Percentiles rank a stretch among this genome's conserved stretches.
phyloP scores from a whole-genome alignment of 257 asterid genomes.

The Handroanthus guayacan region DNA sequence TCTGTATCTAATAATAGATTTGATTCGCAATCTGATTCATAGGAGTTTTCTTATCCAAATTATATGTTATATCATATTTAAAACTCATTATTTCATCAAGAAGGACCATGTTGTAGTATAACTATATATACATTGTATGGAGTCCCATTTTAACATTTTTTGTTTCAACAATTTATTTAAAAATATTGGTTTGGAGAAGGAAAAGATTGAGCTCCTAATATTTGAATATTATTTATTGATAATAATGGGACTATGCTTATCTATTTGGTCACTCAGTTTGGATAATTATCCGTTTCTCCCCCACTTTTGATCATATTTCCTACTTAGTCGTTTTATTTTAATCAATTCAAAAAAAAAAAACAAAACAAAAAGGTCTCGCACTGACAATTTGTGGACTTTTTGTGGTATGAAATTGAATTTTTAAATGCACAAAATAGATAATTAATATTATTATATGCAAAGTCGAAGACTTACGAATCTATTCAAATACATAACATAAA shows the following conservation, averaged over 20 bases:
- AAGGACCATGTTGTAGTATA: too few relatives aligned
- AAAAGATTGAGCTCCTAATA: not conserved
- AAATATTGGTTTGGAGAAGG: not conserved
- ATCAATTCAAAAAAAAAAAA: not conserved
- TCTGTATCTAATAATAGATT: too few relatives aligned
- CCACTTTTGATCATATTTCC: not conserved
- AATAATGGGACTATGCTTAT: not conserved
- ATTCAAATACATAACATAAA: too few relatives aligned
- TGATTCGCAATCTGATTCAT: too few relatives aligned
- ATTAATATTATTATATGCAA: too few relatives aligned
- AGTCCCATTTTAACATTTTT: too few relatives aligned
- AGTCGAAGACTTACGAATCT: too few relatives aligned
- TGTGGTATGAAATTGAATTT: not conserved
- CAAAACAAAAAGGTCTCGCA: not conserved
- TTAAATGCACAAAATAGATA: not conserved
- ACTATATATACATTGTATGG: too few relatives aligned
- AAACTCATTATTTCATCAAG: too few relatives aligned
- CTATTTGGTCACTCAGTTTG: not conserved
- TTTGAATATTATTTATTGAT: not conserved
- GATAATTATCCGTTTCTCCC: not conserved
- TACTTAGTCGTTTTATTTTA: not conserved
- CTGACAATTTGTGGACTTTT: not conserved
- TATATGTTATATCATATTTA: too few relatives aligned
- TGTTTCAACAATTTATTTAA: not conserved
- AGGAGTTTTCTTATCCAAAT: too few relatives aligned